Evolutionary conservation across 768 basidiomycete genomes (phyloP).

Genomic region (Tulasnella sp.): DNA sequence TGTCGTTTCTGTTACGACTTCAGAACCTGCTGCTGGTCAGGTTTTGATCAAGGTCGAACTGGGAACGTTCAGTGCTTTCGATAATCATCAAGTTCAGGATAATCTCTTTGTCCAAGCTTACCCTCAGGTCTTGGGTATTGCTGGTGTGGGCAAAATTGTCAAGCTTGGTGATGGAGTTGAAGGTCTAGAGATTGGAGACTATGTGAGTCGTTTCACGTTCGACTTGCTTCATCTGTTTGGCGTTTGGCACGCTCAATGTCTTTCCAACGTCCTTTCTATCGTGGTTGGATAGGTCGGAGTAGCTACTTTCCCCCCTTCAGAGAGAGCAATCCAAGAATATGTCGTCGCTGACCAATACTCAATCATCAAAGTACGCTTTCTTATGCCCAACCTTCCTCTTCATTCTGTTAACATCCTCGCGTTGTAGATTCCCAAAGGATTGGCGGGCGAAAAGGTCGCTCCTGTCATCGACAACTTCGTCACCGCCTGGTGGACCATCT

Average conservation of each 20-base stretch:
- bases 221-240: neutral
- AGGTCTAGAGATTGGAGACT: slow-evolving; percentile 30
- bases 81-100: slow-evolving; percentile 30
- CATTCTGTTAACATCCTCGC: neutral
- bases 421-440: slow-evolving; percentile 31
- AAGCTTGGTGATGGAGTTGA: slow-evolving; percentile 28
- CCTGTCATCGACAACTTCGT: slow-evolving; percentile 34
- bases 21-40: slow-evolving; percentile 27
- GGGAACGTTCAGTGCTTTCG: slow-evolving; percentile 31
- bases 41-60: slow-evolving; percentile 33
- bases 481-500: slow-evolving; percentile 32
- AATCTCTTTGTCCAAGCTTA: slow-evolving; percentile 25
- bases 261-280: neutral
- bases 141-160: slow-evolving; percentile 29
- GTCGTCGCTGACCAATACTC: slow-evolving; percentile 24
- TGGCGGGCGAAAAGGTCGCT: slow-evolving; percentile 30
- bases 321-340: slow-evolving; percentile 31
- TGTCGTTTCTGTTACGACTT: slow-evolving; percentile 28
- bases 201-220: slow-evolving; percentile 23
- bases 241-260: no score
- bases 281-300: slow-evolving; percentile 24
- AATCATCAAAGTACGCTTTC: slow-evolving; percentile 29
- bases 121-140: slow-evolving; percentile 31
- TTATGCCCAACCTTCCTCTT: neutral
- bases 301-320: slow-evolving; percentile 21